Evolutionary conservation across 352 stramenopile species (phyloP).

Genomic region (Phytophthora capsici): DNA sequence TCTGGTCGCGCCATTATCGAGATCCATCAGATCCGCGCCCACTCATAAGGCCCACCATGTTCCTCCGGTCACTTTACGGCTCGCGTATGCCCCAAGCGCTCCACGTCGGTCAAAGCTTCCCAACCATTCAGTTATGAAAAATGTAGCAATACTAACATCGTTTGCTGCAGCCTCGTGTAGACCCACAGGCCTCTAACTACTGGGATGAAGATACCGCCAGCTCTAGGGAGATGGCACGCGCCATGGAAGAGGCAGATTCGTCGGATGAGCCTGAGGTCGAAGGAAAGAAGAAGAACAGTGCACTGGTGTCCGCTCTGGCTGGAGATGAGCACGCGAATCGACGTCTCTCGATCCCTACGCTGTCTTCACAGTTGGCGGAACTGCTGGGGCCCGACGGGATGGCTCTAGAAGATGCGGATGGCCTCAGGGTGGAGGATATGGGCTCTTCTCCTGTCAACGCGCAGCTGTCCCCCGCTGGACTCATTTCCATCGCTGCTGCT

Average conservation of each 20-base stretch:
- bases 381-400: slow-evolving; percentile 51
- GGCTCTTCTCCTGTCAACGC: slow-evolving; percentile 47
- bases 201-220: slow-evolving; percentile 82
- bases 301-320: slow-evolving; percentile 31
- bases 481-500: slow-evolving; percentile 85
- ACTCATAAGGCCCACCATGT: slow-evolving; percentile 45
- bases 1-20: slow-evolving; percentile 12
- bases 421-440: slow-evolving; percentile 54
- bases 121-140: background rate
- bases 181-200: slow-evolving; percentile 75
- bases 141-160: slow-evolving; percentile 1
- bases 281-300: slow-evolving; percentile 58
- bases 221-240: slow-evolving; percentile 63
- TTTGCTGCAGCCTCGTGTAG: slow-evolving; percentile 57
- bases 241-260: slow-evolving; percentile 66
- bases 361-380: slow-evolving; percentile 39
- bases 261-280: slow-evolving; percentile 39
- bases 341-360: slow-evolving; percentile 13
- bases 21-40: slow-evolving; percentile 8
- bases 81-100: slow-evolving; percentile 81
- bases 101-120: slow-evolving; percentile 39
- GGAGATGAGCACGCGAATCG: slow-evolving; percentile 30
- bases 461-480: slow-evolving; percentile 72
- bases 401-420: slow-evolving; percentile 56
- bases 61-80: slow-evolving; percentile 79